Evolutionary conservation across 2,329 filamentous ascomycete genomes (phyloP).

Genomic region (Alternaria burnsii): DNA sequence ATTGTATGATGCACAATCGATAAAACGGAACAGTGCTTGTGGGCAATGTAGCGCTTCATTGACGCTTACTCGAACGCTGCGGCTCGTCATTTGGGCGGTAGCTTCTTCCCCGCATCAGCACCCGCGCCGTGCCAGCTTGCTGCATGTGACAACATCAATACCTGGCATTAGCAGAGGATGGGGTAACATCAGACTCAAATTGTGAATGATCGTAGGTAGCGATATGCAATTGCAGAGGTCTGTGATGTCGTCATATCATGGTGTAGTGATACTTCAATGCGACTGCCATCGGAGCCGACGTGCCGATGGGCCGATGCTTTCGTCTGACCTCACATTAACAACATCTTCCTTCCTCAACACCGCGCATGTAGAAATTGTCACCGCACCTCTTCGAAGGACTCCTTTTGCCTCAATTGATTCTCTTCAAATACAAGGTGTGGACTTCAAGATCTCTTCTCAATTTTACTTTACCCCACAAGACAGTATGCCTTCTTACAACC

Average conservation of each 20-base stretch:
- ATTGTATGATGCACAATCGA: neutral
- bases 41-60: neutral
- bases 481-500: neutral
- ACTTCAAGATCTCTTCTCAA: neutral
- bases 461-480: neutral
- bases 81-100: neutral
- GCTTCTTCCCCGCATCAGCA: constrained; percentile 13
- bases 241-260: neutral
- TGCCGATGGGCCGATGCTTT: neutral
- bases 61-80: constrained; percentile 5
- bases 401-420: neutral
- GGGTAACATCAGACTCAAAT: neutral
- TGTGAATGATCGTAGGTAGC: neutral
- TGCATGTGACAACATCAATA: neutral
- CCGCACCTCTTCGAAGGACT: neutral
- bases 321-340: neutral
- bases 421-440: neutral
- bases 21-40: neutral
- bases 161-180: neutral
- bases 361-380: neutral
- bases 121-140: neutral
- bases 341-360: neutral
- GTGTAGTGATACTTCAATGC: neutral
- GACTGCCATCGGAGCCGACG: neutral
- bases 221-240: neutral